Base-by-base conservation (phyloP, 2,329 filamentous ascomycete species). In the Colletotrichum sp. region DNA sequence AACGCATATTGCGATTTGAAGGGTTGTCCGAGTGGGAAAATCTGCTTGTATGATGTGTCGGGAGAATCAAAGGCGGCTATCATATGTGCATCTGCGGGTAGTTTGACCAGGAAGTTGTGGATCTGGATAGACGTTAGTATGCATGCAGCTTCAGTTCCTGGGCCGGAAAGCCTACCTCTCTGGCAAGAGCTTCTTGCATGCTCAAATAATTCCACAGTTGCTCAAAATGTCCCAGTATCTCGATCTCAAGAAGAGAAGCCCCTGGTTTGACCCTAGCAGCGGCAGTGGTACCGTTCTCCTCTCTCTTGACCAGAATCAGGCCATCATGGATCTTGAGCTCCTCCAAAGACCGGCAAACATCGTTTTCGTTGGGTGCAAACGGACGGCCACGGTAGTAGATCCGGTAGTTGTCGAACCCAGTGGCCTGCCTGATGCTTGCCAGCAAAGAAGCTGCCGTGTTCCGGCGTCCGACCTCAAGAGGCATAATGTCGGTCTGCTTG, bases 161-260 rank as follows among this genome's bases (percentile, higher is more conserved):
- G 32, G 43, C n/a, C 7, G 22, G 7, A 48, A 15, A 36, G 75
- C 84, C 78, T 87, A 94, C 93, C 87, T 94, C 92, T 80, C 90
- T 87, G 8, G 94, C 92, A 56, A 95, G 86, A 66, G 86, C 88
- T 74, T 96, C 93, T 60, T 94, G 91, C 85, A 96, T 90, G 77
- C 92, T 92, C 70, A 98, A 88, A 80, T 96, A 94, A 58, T 92
- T 90, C 89, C 97, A 98, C 28, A 99, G 86, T 76, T 96, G 93
- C 70, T 95, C 90, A 80, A 98, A 98, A 83, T 97, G 94, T 73
- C 92, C 90, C 78, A 97, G 87, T 27, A 98, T 93, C 79, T 96
- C 94, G 15, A 91, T 89, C 81, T 98, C 95, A 4, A 98, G 89
- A 43, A 86, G 89, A 77, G 87, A 92, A 62, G 87, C 90, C 66